Evolutionary conservation across 768 basidiomycete genomes (phyloP), one percentile per base, ranked within the genome.

Genomic region (Mrakia blollopis): DNA sequence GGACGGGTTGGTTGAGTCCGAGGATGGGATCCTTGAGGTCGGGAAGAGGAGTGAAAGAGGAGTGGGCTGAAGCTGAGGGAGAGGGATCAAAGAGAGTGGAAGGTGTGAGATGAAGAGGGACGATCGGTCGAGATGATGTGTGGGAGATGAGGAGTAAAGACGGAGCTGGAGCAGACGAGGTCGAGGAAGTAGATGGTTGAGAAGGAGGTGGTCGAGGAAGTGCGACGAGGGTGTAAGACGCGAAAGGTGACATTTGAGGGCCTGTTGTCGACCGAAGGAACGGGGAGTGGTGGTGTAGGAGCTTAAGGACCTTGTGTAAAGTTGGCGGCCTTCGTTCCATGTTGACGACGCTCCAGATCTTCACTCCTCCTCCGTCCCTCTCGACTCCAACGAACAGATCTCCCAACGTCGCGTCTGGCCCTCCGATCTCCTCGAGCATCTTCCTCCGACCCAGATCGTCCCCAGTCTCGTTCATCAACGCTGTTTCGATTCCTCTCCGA

Each of bases 271-370:
- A 32, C 18, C 30, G 65, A 13, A 50, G 47, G 23, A 44, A 18
- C 30, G 35, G n/a, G 6, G 41, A 50, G 47, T 50, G 57, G 63
- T 65, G 73, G 6, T 37, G 32, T 8, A 68, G 44, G 37, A 74
- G 57, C 13, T 74, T 44, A 10, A 80, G 69, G 4, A 80, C 73
- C 76, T 81, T 81, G 32, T 83, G 79, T 32, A 83, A 62, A 0
- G 83, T 82, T 0, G 94, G 94, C 10, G 94, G 94, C 79, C 90
- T 88, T 23, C 91, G 87, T 81, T 96, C 94, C 79, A 97, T 89
- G 83, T 96, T 93, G 39, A 69, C 68, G 21, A 76, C 94, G 95
- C 79, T 44, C 62, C 39, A 77, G 62, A 39, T 79, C 71, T 9
- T 79, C 57, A 67, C 9, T 5, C 25, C 37, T 21, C 78, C 72